Base-by-base conservation (phyloP, 2,329 filamentous ascomycete genomes). In the Colletotrichum cereale region DNA sequence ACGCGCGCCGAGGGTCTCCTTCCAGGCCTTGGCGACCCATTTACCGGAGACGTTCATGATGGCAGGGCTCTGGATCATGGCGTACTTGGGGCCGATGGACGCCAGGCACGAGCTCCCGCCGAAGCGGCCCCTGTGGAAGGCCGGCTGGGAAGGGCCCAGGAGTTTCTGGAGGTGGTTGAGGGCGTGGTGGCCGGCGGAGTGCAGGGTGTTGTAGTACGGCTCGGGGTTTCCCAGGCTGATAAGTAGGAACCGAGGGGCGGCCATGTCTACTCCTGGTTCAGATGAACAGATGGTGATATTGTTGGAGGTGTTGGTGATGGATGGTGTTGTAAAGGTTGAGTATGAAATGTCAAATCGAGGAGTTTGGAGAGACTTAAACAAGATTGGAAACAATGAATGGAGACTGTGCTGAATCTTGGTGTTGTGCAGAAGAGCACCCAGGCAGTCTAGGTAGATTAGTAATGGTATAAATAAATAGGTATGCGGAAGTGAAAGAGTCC, bases 141-240 rank as follows among this genome's bases (percentile, higher is more conserved):
- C 67, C 0, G 90, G 84, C 74, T 89, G 84, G 3, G 74, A 72
- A 5, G 82, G 75, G 18, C 79, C 76, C 29, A 92, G 82, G 34
- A 82, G 79, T 21, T 82, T 84, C 26, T 86, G 85, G 11, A 96
- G 82, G 2, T 87, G 84, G 65, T 88, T 84, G 74, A 97, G 88
- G 56, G 94, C 88, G 67, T 90, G 88, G 83, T 98, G 96, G 14
- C 95, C 96, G 18, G 95, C 94, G 31, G 91, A 95, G 83, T 98
- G 96, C 10, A 96, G 90, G 26, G 93, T 97, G 74, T 92, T 87
- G 74, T 89, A 88, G 81, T 96, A 95, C 2, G 90, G 84, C 8
- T 88, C 85, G 8, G 93, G 94, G 77, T 98, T 98, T 75, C 96
- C 96, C 73, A 99, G 88, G 73, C 94, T 96, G 83, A 95, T 89